Evolutionary conservation across 108 stramenopile species (phyloP), one percentile per base, ranked within the genome.

Genomic region (Cylindrotheca closterium): DNA sequence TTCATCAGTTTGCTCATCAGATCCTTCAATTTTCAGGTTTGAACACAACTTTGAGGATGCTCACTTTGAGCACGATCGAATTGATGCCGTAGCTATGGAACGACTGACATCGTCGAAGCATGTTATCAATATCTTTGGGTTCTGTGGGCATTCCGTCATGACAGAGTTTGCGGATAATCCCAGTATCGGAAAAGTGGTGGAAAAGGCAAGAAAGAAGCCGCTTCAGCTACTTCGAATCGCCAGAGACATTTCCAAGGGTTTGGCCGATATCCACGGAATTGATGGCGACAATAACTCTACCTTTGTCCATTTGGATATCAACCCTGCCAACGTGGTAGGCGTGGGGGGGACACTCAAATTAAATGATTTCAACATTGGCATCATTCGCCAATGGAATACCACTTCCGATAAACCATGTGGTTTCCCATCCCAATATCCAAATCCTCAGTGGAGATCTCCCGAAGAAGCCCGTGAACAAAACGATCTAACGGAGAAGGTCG

Each of bases 331-430:
- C 46, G 85, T 89, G 3, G 81, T 90, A 10, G 76, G 74, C 45
- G 50, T 79, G 10, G 74, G 65, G 46, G 80, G 80, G 0, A 82
- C 81, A 0, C 65, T 86, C 18, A 86, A 86, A 62, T 56, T 90
- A 10, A 90, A 90, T 54, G 89, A 90, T 63, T 90, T 90, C 61
- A 90, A 90, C 50, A 85, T 86, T 79, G 89, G 83, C 1, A 79
- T 82, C 51, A 58, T 82, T 50, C 79, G 81, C 15, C 66, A 63
- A 73, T 82, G 84, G 83, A 86, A 86, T 62, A 80, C 67, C 12
- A 80, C 79, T 1, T 77, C 75, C 27, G 73, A 81, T 47, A 58
- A 61, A 62, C 64, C 78, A 7, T 90, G 89, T 57, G 85, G 85
- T 17, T 84, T 90, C 31, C 79, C 83, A 12, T 70, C 83, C 0